phyloP scores from a whole-genome alignment of 2,329 filamentous ascomycete genomes.

The Diaporthe citri region DNA sequence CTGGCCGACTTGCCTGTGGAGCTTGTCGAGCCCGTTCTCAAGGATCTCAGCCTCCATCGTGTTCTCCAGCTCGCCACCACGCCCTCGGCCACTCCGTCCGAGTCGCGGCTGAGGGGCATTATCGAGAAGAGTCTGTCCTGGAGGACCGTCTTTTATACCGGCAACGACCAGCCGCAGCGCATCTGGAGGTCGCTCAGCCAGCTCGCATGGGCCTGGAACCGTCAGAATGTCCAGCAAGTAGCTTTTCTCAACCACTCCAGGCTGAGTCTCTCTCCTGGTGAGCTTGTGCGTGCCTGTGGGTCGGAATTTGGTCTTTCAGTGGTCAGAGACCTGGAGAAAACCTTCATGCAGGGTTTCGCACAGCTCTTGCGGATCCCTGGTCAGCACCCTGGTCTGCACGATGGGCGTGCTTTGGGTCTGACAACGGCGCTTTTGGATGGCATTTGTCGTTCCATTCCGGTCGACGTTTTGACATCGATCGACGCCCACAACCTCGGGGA shows the following conservation, averaged over 20 bases:
- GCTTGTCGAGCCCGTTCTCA: slow-evolving; percentile 10
- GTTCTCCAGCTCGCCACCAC: slow-evolving; percentile 10
- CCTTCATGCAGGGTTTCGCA: background rate
- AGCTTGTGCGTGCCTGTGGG: background rate
- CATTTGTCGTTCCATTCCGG: background rate
- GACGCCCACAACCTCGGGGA: background rate
- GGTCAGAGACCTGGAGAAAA: background rate
- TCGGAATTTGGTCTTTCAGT: background rate
- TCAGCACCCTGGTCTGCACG: background rate
- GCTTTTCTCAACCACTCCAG: background rate
- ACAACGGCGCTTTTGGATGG: background rate
- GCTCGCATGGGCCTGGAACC: background rate
- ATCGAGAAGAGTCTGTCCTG: background rate
- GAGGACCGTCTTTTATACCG: background rate
- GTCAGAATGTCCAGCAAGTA: background rate
- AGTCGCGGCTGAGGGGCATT: background rate
- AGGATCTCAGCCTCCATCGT: background rate
- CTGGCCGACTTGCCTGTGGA: slow-evolving; percentile 12
- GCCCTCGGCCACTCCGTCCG: background rate
- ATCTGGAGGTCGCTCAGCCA: slow-evolving; percentile 9
- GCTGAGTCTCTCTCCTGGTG: background rate
- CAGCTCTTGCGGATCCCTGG: background rate
- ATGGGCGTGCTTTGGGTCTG: background rate
- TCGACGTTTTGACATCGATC: background rate
- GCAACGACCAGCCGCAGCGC: background rate